A percentile compares a stretch with the other conserved stretches of the same genome.
Evolutionary conservation across 176 grass and related monocot genomes (phyloP).

Genomic region (Ensete ventricosum): DNA sequence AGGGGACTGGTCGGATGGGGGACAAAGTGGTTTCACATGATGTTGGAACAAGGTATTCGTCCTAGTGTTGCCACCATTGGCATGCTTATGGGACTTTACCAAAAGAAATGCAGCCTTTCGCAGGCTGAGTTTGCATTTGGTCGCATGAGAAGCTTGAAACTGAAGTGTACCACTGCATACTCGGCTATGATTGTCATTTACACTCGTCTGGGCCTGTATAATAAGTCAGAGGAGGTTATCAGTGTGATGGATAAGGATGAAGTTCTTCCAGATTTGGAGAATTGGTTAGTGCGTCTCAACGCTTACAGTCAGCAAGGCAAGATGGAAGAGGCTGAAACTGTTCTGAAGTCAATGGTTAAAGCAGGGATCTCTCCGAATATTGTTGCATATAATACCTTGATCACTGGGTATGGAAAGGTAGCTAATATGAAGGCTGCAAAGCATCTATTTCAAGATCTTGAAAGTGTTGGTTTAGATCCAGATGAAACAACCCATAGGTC

Average conservation of each 20-base stretch:
- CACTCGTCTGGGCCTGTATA: slow-evolving; percentile 41
- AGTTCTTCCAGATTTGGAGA: slow-evolving; percentile 60
- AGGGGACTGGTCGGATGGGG: slow-evolving; percentile 63
- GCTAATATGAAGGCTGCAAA: slow-evolving; percentile 40
- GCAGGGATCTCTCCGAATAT: slow-evolving; percentile 46
- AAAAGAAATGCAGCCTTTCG: slow-evolving; percentile 49
- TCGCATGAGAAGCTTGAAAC: slow-evolving; percentile 46
- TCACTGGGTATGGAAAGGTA: slow-evolving; percentile 77
- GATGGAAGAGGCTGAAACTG: slow-evolving; percentile 50
- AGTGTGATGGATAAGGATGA: slow-evolving; percentile 48
- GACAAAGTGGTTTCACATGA: slow-evolving; percentile 68
- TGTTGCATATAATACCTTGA: slow-evolving; percentile 87
- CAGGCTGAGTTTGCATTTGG: slow-evolving; percentile 61
- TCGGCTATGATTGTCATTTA: slow-evolving; percentile 78
- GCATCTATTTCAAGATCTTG: slow-evolving; percentile 40
- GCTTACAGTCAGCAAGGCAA: slow-evolving; percentile 79
- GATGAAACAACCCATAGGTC: slow-evolving; percentile 91
- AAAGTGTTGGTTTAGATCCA: slow-evolving; percentile 43
- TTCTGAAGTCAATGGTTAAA: slow-evolving; percentile 47
- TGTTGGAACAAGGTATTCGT: slow-evolving; percentile 53
- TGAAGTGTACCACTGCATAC: slow-evolving; percentile 66
- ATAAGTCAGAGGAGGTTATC: slow-evolving; percentile 64
- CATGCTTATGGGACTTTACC: slow-evolving; percentile 89
- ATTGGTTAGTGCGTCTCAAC: slow-evolving; percentile 81
- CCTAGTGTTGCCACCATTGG: slow-evolving; percentile 65